A percentile compares a stretch with the other conserved stretches of the same genome.
Conservation (phyloP, 257 asterid genomes). For the Asclepias syriaca region DNA sequence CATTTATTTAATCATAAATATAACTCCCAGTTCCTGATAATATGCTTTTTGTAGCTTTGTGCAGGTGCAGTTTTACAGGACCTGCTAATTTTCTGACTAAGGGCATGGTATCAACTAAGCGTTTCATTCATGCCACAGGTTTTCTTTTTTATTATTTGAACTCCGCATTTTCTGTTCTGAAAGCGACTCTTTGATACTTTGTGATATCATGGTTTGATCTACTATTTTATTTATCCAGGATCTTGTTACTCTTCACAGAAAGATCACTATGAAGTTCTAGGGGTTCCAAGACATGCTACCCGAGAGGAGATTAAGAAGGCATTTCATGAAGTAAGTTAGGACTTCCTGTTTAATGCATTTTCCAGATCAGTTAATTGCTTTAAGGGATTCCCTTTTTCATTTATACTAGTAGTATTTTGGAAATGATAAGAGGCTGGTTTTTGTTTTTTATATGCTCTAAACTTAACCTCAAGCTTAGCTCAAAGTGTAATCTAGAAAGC, state of each 20-base stretch:
- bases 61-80: conserved; percentile 27
- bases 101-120: conserved; percentile 32
- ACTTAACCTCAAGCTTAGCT: background rate
- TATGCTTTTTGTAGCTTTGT: conserved; percentile 32
- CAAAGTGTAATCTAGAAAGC: background rate
- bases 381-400: background rate
- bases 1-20: background rate
- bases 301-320: conserved; percentile 84
- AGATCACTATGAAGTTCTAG: conserved; percentile 77
- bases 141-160: conserved; percentile 11
- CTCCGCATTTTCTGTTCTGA: background rate
- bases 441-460: background rate
- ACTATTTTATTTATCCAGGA: conserved; percentile 32
- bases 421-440: background rate
- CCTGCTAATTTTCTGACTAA: conserved; percentile 30
- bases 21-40: conserved; percentile 12
- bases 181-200: background rate
- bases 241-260: conserved; percentile 33
- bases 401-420: background rate
- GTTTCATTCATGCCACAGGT: conserved; percentile 82
- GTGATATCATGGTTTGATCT: conserved; percentile 8
- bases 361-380: background rate
- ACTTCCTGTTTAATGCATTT: background rate
- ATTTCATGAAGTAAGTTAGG: conserved; percentile 54
- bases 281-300: conserved; percentile 59